phyloP scores from a whole-genome alignment of 441 rosid genomes.

The Pelargonium fulgidum region DNA sequence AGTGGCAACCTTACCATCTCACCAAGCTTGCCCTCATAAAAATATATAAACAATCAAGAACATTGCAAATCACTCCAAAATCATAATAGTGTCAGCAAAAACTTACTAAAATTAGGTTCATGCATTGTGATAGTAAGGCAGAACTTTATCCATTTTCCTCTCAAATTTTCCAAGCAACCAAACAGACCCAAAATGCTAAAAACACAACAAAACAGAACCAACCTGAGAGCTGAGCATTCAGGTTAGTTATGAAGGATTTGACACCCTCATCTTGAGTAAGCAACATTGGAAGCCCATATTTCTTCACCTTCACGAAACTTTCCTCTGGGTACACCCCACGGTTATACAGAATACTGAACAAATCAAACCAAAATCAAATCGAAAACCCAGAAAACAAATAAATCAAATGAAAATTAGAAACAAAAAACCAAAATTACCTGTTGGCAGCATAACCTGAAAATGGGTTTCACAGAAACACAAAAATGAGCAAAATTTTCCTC shows the following conservation, averaged over 20 bases:
- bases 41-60: no score
- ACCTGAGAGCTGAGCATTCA: constrained; percentile 76
- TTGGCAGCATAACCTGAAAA: constrained; percentile 89
- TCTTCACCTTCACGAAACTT: constrained; percentile 81
- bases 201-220: not conserved
- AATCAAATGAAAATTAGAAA: not conserved
- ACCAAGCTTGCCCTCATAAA: no score
- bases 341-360: constrained; percentile 65
- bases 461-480: not conserved
- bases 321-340: constrained; percentile 90
- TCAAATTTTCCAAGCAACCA: no score
- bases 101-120: no score
- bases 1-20: no score
- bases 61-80: no score
- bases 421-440: constrained; percentile 39
- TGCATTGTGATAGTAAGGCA: no score
- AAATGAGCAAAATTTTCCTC: constrained; percentile 9
- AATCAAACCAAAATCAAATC: constrained; percentile 2
- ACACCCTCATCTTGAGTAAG: constrained; percentile 86
- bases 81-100: no score
- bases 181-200: not conserved
- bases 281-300: constrained; percentile 84
- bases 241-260: constrained; percentile 59
- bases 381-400: not conserved
- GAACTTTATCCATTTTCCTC: no score